phyloP scores from a whole-genome alignment of 768 basidiomycete species.

The Suillus discolor region DNA sequence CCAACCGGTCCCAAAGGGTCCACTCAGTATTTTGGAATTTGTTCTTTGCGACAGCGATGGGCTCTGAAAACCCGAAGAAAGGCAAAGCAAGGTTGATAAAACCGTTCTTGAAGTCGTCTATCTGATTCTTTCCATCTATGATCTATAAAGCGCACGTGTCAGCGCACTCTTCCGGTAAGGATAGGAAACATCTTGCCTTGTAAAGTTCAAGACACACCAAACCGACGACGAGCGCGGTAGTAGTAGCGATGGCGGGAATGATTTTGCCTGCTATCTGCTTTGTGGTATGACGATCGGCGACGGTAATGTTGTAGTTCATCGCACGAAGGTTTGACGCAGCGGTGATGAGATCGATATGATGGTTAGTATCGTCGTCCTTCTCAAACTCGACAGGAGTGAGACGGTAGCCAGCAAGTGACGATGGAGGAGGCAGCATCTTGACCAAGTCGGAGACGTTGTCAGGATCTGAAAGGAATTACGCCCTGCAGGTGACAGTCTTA shows the following conservation, averaged over 20 bases:
- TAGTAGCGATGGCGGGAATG: slow-evolving; percentile 99
- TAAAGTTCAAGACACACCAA: slow-evolving; percentile 95
- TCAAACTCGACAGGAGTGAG: slow-evolving; percentile 96
- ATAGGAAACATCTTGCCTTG: slow-evolving; percentile 59
- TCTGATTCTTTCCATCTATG: slow-evolving; percentile 91
- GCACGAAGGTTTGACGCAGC: slow-evolving; percentile 97
- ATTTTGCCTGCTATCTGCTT: slow-evolving; percentile 99
- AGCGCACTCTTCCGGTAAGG: slow-evolving; percentile 4
- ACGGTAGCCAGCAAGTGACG: slow-evolving; percentile 94
- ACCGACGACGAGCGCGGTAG: slow-evolving; percentile 94
- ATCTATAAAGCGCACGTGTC: slow-evolving; percentile 52
- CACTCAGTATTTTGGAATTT: slow-evolving; percentile 90
- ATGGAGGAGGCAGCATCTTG: slow-evolving; percentile 81
- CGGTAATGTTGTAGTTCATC: slow-evolving; percentile 87
- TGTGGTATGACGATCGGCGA: slow-evolving; percentile 88
- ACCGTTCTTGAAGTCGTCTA: slow-evolving; percentile 97
- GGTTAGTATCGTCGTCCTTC: slow-evolving; percentile 98
- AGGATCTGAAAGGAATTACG: slow-evolving; percentile 35
- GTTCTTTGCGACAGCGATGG: slow-evolving; percentile 84
- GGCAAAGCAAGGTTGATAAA: slow-evolving; percentile 97
- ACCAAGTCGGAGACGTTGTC: slow-evolving; percentile 59
- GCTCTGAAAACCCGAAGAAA: slow-evolving; percentile 99
- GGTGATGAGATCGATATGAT: slow-evolving; percentile 99
- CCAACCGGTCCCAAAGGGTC: slow-evolving; percentile 98
- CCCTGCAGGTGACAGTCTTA: background rate